These are phyloP conservation scores for Trichoderma sp. DNA, from an alignment of 2,329 filamentous ascomycete genomes.

Conservation along the genomic window DNA sequence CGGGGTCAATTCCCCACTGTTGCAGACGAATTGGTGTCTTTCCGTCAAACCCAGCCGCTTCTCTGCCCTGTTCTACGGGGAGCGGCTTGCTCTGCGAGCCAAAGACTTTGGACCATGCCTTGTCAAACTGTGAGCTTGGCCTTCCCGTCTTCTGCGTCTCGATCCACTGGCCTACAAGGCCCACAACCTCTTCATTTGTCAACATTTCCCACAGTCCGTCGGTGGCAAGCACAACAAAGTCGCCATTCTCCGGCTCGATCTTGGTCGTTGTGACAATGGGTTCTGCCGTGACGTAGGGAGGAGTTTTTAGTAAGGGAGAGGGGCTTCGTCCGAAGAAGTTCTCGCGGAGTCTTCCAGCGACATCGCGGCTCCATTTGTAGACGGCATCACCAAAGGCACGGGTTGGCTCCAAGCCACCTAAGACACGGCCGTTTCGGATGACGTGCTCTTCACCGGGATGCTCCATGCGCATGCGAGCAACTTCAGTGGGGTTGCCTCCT, in stretches of 20 bases:
- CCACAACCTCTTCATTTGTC: constrained; percentile 96
- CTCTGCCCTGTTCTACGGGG: constrained; percentile 70
- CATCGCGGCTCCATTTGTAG: constrained; percentile 93
- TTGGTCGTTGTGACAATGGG: constrained; percentile 92
- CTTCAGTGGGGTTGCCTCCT: constrained; percentile 83
- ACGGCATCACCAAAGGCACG: constrained; percentile 94
- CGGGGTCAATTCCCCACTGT: constrained; percentile 83
- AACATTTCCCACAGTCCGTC: constrained; percentile 99
- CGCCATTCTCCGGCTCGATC: constrained; percentile 83
- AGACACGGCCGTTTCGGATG: constrained; percentile 82
- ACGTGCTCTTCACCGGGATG: constrained; percentile 91
- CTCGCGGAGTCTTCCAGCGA: constrained; percentile 76
- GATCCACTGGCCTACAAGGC: constrained; percentile 94
- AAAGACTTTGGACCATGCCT: constrained; percentile 67
- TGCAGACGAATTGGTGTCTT: constrained; percentile 83
- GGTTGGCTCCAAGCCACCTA: constrained; percentile 89
- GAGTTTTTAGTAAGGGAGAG: constrained; percentile 78
- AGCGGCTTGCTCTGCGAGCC: constrained; percentile 56
- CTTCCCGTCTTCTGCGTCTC: constrained; percentile 66
- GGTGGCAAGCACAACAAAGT: constrained; percentile 95
- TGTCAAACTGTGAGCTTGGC: constrained; percentile 65
- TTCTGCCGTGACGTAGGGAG: constrained; percentile 96
- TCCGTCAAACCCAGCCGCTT: constrained; percentile 55
- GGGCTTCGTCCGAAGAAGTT: constrained; percentile 86
- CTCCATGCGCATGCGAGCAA: constrained; percentile 75